These are phyloP conservation scores for Yamadazyma taylorii DNA, from an alignment of 1,139 yeast species.

Conservation along the genomic window DNA sequence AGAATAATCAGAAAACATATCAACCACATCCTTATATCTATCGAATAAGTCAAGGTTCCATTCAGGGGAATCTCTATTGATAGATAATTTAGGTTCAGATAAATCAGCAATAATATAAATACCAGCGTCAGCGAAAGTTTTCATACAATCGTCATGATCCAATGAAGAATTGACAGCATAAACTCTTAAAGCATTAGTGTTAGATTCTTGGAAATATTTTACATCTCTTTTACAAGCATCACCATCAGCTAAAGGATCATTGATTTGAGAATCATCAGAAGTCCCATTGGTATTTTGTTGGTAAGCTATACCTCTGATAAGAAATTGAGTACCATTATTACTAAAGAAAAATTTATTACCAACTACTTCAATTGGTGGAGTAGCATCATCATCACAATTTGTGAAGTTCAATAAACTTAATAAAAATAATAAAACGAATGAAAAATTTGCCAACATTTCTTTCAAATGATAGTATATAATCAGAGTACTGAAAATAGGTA, in stretches of 20 bases:
- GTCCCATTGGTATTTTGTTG: conserved; percentile 65
- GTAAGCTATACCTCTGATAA: conserved; percentile 77
- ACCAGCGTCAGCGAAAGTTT: conserved; percentile 82
- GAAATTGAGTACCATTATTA: conserved; percentile 78
- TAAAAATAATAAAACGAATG: conserved; percentile 2
- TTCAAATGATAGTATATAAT: too few species aligned
- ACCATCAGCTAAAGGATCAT: conserved; percentile 75
- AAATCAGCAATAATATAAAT: conserved; percentile 86
- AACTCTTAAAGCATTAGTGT: conserved; percentile 71
- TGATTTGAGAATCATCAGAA: conserved; percentile 42
- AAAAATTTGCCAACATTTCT: conserved; percentile 1
- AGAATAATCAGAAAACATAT: conserved; percentile 78
- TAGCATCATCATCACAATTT: conserved; percentile 12
- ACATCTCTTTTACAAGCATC: conserved; percentile 79
- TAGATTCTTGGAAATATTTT: conserved; percentile 69
- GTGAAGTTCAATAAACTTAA: not conserved
- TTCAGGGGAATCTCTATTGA: conserved; percentile 73
- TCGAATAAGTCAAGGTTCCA: conserved; percentile 68
- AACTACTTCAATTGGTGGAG: conserved; percentile 53
- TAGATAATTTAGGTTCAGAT: conserved; percentile 74
- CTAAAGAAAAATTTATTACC: conserved; percentile 81
- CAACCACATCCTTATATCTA: conserved; percentile 80
- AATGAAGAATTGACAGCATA: conserved; percentile 72
- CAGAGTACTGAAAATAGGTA: too few species aligned
- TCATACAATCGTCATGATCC: conserved; percentile 88